Base-by-base conservation (phyloP, 2,329 filamentous ascomycete species). In the Penicillium sp. region DNA sequence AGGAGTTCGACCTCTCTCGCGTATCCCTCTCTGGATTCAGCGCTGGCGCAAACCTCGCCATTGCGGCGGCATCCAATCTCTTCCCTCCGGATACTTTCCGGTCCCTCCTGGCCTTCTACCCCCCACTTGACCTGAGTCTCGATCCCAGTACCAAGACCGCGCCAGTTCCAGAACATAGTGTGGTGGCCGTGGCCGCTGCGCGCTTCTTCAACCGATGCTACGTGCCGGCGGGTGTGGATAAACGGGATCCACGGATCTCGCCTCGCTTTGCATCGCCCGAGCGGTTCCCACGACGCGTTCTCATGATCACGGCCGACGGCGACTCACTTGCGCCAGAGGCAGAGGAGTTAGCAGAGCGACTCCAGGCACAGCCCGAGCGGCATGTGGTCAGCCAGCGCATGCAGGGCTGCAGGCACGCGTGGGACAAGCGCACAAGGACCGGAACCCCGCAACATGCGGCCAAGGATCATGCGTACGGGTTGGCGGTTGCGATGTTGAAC, bases 11-110 rank as follows among this genome's bases (percentile, higher is more conserved):
- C 27, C 18, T 39, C 3, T 45, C 45, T 10, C 56, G 52, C 7
- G 41, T 72, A 7, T 58, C 60, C 2, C 39, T 71, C 7, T 65
- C 59, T 5, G 70, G 69, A 3, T 73, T 71, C 54, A 71, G 68
- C 37, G 68, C 70, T 1, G 69, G 70, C 11, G 68, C 44, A 1
- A 71, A 65, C 33, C 59, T 72, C 9, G 62, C 63, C 1, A 53
- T 72, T 4, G 59, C 57, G 2, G 57, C 60, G 2, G 51, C 60
- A 1, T 56, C 56, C 34, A 53, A 21, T 21, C 41, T 50, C 14
- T 68, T 61, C 34, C 56, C 58, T 5, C 48, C 42, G 28, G 54
- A 56, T 33, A 64, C 56, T 3, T 66, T 65, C 45, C 48, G 40
- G 35, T 54, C 50, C 3, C 29, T 68, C 11, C 26, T 69, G 17